A percentile compares a stretch with the other conserved stretches of the same genome.
Evolutionary conservation across 345 rosid genomes (phyloP).

Genomic region (Isatis tinctoria): DNA sequence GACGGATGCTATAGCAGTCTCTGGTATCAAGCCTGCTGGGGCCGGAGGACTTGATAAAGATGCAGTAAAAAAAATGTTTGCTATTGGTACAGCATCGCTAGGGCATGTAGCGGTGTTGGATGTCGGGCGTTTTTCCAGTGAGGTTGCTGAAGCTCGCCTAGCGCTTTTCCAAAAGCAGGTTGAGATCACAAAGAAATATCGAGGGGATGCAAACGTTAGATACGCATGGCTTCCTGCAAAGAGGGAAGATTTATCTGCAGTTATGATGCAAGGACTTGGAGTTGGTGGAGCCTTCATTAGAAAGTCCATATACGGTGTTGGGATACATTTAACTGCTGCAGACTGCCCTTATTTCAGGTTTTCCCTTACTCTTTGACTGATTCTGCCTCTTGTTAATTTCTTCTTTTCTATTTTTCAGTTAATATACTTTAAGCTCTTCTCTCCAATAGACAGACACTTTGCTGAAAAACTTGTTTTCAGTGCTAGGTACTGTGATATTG

Average conservation of each 20-base stretch:
- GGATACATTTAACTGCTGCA: conserved; percentile 69
- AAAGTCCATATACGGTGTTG: conserved; percentile 60
- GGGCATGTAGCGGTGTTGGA: conserved; percentile 47
- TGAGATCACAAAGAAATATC: conserved; percentile 55
- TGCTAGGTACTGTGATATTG: conserved; percentile 79
- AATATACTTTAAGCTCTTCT: background rate
- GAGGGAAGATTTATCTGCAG: conserved; percentile 38
- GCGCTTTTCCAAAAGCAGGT: conserved; percentile 78
- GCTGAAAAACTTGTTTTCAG: conserved; percentile 36
- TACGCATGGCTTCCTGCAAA: conserved; percentile 91
- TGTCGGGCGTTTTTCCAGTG: conserved; percentile 42
- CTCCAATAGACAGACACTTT: background rate
- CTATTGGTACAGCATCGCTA: conserved; percentile 41
- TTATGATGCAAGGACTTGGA: conserved; percentile 64
- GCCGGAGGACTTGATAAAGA: conserved; percentile 41
- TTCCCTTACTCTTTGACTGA: background rate
- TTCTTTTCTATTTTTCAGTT: background rate
- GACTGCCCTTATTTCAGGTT: conserved; percentile 65
- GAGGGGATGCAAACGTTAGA: conserved; percentile 77
- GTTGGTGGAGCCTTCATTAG: conserved; percentile 49
- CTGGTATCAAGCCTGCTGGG: conserved; percentile 21
- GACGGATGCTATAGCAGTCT: conserved; percentile 20
- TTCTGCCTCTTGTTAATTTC: background rate
- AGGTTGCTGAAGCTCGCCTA: conserved; percentile 41
- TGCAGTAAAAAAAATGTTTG: conserved; percentile 47